Evolutionary conservation across 352 stramenopile species (phyloP), one percentile per base, ranked within the genome.

Genomic region (Aphanomyces astaci): DNA sequence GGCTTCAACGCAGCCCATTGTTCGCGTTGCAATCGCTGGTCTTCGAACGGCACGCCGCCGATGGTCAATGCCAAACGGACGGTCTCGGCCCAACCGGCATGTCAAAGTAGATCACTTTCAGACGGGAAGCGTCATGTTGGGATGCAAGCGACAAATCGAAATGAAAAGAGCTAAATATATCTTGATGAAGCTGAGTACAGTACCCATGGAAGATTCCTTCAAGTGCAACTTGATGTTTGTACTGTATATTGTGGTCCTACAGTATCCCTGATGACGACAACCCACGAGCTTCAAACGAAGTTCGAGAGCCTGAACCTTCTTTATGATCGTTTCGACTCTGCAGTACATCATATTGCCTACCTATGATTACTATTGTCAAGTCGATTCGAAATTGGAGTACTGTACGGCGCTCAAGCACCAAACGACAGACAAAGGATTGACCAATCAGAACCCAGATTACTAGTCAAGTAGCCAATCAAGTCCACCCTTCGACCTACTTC

Each of bases 51-150:
- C 25, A 80, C 64, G 36, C 72, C 64, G 28, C 70, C 76, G 33
- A 76, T 70, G 48, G 45, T 31, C 36, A 82, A 72, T 24, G 73
- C 73, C 25, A 81, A 66, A 28, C 76, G 72, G 36, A 75, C 62
- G 45, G 56, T 63, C 59, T 82, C 76, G 53, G 74, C 76, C 36
- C 75, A 70, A 48, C 68, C 76, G 30, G 71, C 11, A 72, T 28
- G 71, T 81, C 69, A 65, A 82, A 81, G 65, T 82, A 81, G 33
- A 69, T 73, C 52, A 82, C 7, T 52, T 73, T 73, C 25, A 72
- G 27, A 4, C 57, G 3, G 57, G 25, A 30, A 60, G 36, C 30
- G 48, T 15, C 48, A 55, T 55, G n/a, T 1, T 55, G 1, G 10
- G n/a, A 30, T n/a, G 48, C n/a, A n/a, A 55, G n/a, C 10, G n/a